Evolutionary conservation across 2,329 filamentous ascomycete species (phyloP).

Genomic region (Colletotrichum sp.): DNA sequence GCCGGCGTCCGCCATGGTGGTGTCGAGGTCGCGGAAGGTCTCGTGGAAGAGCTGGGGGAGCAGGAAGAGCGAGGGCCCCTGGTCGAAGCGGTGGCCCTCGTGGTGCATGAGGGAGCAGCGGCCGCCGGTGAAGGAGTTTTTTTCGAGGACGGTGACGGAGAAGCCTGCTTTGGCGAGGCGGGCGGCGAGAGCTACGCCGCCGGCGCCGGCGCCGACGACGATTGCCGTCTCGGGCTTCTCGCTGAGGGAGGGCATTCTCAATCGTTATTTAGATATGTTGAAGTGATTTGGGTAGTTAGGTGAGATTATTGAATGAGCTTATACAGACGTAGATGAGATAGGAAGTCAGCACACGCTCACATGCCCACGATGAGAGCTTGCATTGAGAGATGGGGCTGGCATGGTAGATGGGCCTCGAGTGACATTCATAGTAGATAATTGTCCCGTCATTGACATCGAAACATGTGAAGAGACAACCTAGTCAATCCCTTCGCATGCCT

Average conservation of each 20-base stretch:
- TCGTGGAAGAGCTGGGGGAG: slow-evolving; percentile 74
- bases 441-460: not conserved
- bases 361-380: not conserved
- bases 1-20: slow-evolving; percentile 68
- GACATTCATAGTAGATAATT: slow-evolving; percentile 11
- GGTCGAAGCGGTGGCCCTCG: slow-evolving; percentile 73
- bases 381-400: not conserved
- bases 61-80: slow-evolving; percentile 76
- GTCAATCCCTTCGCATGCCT: not conserved
- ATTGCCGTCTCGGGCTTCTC: slow-evolving; percentile 31
- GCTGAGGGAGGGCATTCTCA: slow-evolving; percentile 25
- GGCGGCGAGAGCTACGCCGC: slow-evolving; percentile 74
- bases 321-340: not conserved
- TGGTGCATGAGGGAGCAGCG: slow-evolving; percentile 70
- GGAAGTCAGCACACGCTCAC: not conserved
- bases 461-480: slow-evolving; percentile 9
- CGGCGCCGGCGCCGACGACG: slow-evolving; percentile 62
- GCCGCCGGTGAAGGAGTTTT: slow-evolving; percentile 75
- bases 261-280: not conserved
- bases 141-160: slow-evolving; percentile 78
- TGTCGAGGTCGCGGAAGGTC: slow-evolving; percentile 72
- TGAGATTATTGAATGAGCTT: not conserved
- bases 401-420: not conserved
- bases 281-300: not conserved
- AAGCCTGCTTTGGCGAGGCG: slow-evolving; percentile 74